phyloP scores from a whole-genome alignment of 75 land plant genomes.

The Pinus taeda region DNA sequence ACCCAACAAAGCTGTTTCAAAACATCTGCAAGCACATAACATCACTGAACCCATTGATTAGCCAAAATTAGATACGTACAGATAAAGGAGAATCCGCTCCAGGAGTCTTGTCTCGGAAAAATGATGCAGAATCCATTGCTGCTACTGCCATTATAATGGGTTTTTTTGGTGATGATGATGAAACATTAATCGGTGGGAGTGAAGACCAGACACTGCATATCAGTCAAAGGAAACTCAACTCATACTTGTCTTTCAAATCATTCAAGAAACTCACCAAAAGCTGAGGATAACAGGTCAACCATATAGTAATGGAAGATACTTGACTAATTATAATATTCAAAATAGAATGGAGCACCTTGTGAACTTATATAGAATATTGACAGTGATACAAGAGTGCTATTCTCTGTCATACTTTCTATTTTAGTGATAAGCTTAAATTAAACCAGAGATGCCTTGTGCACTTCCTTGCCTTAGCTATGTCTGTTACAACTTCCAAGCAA shows the following conservation, averaged over 20 bases:
- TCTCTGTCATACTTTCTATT: background rate
- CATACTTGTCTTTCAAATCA: background rate
- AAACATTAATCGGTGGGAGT: constrained; percentile 73
- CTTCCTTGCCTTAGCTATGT: background rate
- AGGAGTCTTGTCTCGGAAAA: constrained; percentile 83
- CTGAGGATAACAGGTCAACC: background rate
- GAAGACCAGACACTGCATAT: constrained; percentile 97
- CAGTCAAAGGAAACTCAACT: background rate
- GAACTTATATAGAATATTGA: background rate
- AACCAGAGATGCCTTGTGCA: background rate
- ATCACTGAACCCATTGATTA: background rate
- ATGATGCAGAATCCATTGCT: constrained; percentile 90
- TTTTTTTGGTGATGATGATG: constrained; percentile 48
- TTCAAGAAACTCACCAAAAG: background rate
- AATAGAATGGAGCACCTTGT: background rate
- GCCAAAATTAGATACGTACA: constrained; percentile 35
- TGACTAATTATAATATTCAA: background rate
- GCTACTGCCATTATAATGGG: constrained; percentile 70
- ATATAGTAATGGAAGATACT: background rate
- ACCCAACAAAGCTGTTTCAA: background rate
- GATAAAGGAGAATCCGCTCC: constrained; percentile 96
- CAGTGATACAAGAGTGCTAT: background rate
- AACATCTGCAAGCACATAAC: background rate
- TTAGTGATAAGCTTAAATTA: background rate
- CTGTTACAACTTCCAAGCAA: background rate